Evolutionary conservation across 371 early-diverging fungal genomes (phyloP).

Genomic region (Mortierella sp.): DNA sequence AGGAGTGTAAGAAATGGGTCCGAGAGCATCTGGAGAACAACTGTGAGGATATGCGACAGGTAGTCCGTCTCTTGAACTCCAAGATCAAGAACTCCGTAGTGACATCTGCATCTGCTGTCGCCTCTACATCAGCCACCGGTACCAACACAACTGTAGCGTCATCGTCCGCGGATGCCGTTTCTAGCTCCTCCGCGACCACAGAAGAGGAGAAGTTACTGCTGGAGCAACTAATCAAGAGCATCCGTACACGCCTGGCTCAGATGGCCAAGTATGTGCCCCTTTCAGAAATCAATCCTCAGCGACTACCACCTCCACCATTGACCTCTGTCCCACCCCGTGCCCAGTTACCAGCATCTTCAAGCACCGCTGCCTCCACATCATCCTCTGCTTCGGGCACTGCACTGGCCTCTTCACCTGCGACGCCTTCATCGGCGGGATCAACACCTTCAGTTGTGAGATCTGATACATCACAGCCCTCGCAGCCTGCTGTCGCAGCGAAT

Average conservation of each 20-base stretch:
- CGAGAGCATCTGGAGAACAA: constrained; percentile 45
- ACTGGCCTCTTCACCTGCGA: not conserved
- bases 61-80: constrained; percentile 14
- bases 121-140: not conserved
- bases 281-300: constrained; percentile 40
- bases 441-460: not conserved
- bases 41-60: constrained; percentile 29
- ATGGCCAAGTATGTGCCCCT: constrained; percentile 49
- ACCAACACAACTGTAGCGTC: not conserved
- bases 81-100: not conserved
- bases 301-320: constrained; percentile 35
- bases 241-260: constrained; percentile 37
- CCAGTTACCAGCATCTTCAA: not conserved
- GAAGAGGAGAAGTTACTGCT: constrained; percentile 19
- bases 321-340: constrained; percentile 4
- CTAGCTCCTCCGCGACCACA: not conserved
- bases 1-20: constrained; percentile 50
- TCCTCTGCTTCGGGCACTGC: not conserved
- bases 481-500: not conserved
- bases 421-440: not conserved
- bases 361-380: not conserved
- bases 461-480: not conserved
- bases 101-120: not conserved
- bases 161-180: not conserved
- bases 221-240: constrained; percentile 13